Base-by-base conservation (phyloP, 2,329 filamentous ascomycete species). In the Fusarium sp. region DNA sequence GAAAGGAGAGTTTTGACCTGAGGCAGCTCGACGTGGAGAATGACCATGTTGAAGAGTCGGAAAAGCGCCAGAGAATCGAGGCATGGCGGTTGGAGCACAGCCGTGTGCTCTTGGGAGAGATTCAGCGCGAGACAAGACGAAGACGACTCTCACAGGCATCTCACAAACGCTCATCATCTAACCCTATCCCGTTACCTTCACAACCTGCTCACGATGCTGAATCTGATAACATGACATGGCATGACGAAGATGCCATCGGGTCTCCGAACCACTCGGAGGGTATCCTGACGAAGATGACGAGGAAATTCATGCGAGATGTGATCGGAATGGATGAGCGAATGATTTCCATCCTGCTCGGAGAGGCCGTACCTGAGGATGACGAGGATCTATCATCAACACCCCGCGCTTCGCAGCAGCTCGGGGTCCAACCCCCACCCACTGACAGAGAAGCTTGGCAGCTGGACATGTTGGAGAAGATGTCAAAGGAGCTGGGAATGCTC, bases 51-150 rank as follows among this genome's bases (percentile, higher is more conserved):
- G 86, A 89, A 40, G 90, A 93, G 69, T 83, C 87, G 40, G 93
- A 97, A 72, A 90, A 91, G 76, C 91, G 90, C 76, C 88, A 90
- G 73, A 87, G 95, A 65, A 97, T 99, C 76, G 95, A 98, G 79
- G 87, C 88, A 56, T 99, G 96, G 96, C 88, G 94, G 61, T 81
- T 96, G 75, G 95, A 98, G 75, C 94, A 99, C 78, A 97, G 93
- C 78, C 88, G 88, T 63, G 89, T 93, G 10, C 83, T 99, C 27
- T 79, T 97, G 33, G 92, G 97, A 61, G 93, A 97, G 79, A 94
- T 98, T 51, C 92, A 96, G 79, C 90, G 88, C 67, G 93, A 97
- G 80, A 97, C 93, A 60, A 83, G 84, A 67, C 85, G 91, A 62
- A 87, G 91, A 62, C 85, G 90, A 31, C 86, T 88, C 77, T 90